These are phyloP conservation scores for Periconia digitata DNA, from an alignment of 2,329 filamentous ascomycete genomes.

Conservation along the genomic window DNA sequence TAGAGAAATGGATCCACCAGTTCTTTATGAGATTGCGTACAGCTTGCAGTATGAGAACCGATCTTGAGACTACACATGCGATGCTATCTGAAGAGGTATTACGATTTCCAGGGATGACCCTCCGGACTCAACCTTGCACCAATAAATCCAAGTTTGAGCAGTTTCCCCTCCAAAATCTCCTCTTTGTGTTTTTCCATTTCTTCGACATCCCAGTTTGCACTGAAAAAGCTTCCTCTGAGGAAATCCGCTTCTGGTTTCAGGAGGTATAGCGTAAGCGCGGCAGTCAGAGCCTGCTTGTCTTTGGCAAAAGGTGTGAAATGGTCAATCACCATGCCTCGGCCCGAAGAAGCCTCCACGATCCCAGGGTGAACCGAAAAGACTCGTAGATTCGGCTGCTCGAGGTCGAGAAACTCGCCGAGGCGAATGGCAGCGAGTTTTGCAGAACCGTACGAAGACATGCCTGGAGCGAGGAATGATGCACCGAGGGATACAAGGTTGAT, in stretches of 20 bases:
- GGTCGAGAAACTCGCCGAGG: conserved; percentile 23
- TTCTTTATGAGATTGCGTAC: not conserved
- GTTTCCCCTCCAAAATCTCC: conserved; percentile 26
- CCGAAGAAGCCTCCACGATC: conserved; percentile 21
- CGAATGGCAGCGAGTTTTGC: conserved; percentile 25
- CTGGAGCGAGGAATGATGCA: conserved; percentile 18
- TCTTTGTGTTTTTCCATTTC: conserved; percentile 28
- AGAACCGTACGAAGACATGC: conserved; percentile 20
- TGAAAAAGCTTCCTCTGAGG: conserved; percentile 12
- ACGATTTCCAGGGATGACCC: conserved; percentile 12
- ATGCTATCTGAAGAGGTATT: not conserved
- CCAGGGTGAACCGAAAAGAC: conserved; percentile 27
- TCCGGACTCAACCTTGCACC: conserved; percentile 14
- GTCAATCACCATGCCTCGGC: conserved; percentile 18
- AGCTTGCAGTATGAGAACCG: no score
- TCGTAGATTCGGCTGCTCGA: conserved; percentile 20
- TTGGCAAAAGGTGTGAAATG: conserved; percentile 28
- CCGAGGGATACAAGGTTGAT: conserved; percentile 25
- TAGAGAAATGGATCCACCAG: no score
- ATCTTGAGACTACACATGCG: not conserved
- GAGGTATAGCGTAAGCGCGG: conserved; percentile 28
- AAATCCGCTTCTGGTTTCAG: conserved; percentile 15
- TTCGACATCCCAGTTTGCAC: conserved; percentile 31
- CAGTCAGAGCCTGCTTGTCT: conserved; percentile 35
- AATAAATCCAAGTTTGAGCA: conserved; percentile 22